These are phyloP conservation scores for Ophiostoma montium DNA, from an alignment of 2,329 filamentous ascomycete species.

Conservation along the genomic window DNA sequence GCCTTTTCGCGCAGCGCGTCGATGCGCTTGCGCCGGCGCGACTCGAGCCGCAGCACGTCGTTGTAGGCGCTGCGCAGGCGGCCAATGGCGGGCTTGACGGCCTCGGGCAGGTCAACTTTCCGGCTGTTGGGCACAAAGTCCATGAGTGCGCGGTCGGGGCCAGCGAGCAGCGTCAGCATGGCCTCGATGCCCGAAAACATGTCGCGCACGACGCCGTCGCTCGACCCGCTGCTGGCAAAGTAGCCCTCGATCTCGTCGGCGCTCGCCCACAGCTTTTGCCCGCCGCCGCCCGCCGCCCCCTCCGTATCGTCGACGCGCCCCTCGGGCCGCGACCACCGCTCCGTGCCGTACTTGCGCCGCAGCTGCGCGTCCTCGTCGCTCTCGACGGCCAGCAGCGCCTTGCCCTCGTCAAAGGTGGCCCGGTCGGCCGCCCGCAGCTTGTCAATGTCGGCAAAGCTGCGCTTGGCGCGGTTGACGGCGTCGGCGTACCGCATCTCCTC, in stretches of 20 bases:
- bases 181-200: constrained; percentile 68
- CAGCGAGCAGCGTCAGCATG: constrained; percentile 61
- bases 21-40: constrained; percentile 61
- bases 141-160: constrained; percentile 67
- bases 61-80: constrained; percentile 69
- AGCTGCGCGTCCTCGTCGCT: constrained; percentile 69
- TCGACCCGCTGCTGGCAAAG: constrained; percentile 49
- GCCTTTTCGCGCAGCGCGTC: constrained; percentile 67
- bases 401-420: constrained; percentile 69
- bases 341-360: constrained; percentile 68
- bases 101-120: constrained; percentile 62
- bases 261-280: constrained; percentile 57
- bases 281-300: constrained; percentile 17
- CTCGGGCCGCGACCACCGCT: constrained; percentile 62
- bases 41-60: constrained; percentile 73
- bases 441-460: constrained; percentile 75
- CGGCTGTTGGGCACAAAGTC: constrained; percentile 81
- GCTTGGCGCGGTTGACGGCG: constrained; percentile 60
- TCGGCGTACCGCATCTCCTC: constrained; percentile 90
- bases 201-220: constrained; percentile 50
- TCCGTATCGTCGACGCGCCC: constrained; percentile 46
- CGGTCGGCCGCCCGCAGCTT: constrained; percentile 74
- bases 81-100: constrained; percentile 65
- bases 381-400: constrained; percentile 63
- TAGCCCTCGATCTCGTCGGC: constrained; percentile 75